These are phyloP conservation scores for Penicillium samsonianum DNA, from an alignment of 495 filamentous ascomycete species.

Conservation along the genomic window DNA sequence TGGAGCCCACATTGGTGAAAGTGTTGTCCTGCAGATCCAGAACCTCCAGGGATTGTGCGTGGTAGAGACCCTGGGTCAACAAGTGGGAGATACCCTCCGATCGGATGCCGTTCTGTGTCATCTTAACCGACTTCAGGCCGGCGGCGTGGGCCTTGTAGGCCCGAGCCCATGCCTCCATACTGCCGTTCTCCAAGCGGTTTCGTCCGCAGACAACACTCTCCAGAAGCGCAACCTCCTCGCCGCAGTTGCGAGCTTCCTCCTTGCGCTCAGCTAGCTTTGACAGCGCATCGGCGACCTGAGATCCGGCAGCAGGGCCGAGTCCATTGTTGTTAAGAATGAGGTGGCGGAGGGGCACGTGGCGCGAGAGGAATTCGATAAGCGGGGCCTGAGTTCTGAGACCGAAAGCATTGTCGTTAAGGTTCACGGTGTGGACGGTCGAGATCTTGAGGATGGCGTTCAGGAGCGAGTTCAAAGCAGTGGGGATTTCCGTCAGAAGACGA, in stretches of 20 bases:
- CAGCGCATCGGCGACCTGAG: slow-evolving; percentile 77
- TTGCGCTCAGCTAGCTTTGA: slow-evolving; percentile 78
- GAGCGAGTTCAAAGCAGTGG: slow-evolving; percentile 79
- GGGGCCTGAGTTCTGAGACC: slow-evolving; percentile 87
- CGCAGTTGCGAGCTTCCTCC: slow-evolving; percentile 67
- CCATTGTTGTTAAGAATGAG: slow-evolving; percentile 98
- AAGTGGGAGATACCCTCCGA: slow-evolving; percentile 85
- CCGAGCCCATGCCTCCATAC: slow-evolving; percentile 92
- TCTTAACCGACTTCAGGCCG: slow-evolving; percentile 79
- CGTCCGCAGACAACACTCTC: slow-evolving; percentile 96
- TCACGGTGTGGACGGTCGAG: slow-evolving; percentile 81
- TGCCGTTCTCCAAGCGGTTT: slow-evolving; percentile 92
- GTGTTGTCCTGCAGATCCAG: slow-evolving; percentile 97
- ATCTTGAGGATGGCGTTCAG: slow-evolving; percentile 83
- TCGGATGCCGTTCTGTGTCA: slow-evolving; percentile 98
- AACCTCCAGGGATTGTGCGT: slow-evolving; percentile 63
- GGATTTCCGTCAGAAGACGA: slow-evolving; percentile 91
- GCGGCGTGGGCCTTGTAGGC: slow-evolving; percentile 77
- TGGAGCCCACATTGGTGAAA: slow-evolving; percentile 80
- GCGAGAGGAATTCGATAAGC: slow-evolving; percentile 80
- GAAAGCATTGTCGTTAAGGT: slow-evolving; percentile 97
- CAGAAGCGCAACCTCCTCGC: slow-evolving; percentile 71
- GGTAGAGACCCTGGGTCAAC: slow-evolving; percentile 71
- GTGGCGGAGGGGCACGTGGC: slow-evolving; percentile 83
- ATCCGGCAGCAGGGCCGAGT: slow-evolving; percentile 87